phyloP scores from a whole-genome alignment of 2,329 filamentous ascomycete genomes.

The Pestalotiopsis sp. region DNA sequence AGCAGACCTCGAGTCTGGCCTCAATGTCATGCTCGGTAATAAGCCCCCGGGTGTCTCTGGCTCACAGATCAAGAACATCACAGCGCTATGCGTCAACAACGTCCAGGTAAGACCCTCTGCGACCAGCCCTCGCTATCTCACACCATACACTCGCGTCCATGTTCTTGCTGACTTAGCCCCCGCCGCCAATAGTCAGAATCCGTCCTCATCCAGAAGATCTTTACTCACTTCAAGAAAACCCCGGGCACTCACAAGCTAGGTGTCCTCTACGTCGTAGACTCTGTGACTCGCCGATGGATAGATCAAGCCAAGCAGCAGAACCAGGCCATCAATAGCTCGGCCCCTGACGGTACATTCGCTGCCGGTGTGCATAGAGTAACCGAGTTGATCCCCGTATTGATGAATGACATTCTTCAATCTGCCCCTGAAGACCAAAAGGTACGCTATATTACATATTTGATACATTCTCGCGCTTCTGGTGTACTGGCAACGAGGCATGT shows the following conservation, averaged over 20 bases:
- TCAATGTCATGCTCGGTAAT: conserved; percentile 88
- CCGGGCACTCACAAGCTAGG: conserved; percentile 95
- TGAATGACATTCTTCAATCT: conserved; percentile 91
- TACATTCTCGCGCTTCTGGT: conserved; percentile 33
- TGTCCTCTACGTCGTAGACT: conserved; percentile 99
- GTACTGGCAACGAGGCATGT: conserved; percentile 23
- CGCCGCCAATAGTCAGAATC: conserved; percentile 75
- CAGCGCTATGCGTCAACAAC: conserved; percentile 83
- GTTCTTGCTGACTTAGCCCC: conserved; percentile 21
- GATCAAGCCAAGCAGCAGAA: conserved; percentile 88
- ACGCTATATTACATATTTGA: conserved; percentile 54
- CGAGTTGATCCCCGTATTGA: conserved; percentile 88
- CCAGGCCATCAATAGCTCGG: conserved; percentile 78
- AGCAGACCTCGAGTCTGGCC: conserved; percentile 85
- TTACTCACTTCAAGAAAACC: conserved; percentile 95
- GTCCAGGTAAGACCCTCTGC: conserved; percentile 71
- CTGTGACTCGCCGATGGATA: conserved; percentile 98
- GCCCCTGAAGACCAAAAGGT: conserved; percentile 96
- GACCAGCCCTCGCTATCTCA: not conserved
- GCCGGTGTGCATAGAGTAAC: conserved; percentile 96
- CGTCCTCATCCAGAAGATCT: conserved; percentile 92
- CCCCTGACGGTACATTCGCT: conserved; percentile 89
- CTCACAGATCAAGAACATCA: conserved; percentile 87
- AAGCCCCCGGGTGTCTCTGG: conserved; percentile 95
- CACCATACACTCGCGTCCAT: conserved; percentile 17